Evolutionary conservation across 768 basidiomycete species (phyloP).

Genomic region (Tylopilus sp.): DNA sequence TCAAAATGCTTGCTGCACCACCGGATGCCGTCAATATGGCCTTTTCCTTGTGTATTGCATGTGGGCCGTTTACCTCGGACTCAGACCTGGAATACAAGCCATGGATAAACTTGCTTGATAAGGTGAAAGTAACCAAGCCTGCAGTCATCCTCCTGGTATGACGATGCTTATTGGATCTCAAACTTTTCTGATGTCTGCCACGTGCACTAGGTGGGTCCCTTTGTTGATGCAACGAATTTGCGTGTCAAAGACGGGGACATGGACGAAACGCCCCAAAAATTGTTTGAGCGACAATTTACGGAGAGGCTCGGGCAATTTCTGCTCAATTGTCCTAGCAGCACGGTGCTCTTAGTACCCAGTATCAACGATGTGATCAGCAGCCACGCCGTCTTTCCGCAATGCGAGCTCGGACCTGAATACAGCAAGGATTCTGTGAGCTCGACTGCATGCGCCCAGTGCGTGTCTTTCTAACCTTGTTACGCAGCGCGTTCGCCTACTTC

Average conservation of each 20-base stretch:
- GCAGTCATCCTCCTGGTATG: constrained; percentile 75
- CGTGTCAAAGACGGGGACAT: constrained; percentile 72
- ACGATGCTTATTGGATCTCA: not conserved
- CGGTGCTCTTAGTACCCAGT: constrained; percentile 78
- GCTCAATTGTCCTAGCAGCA: constrained; percentile 59
- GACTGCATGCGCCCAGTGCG: not conserved
- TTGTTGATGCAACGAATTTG: constrained; percentile 77
- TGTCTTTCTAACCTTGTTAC: not conserved
- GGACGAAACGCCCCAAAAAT: constrained; percentile 55
- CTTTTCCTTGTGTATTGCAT: constrained; percentile 68
- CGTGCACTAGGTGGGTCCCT: constrained; percentile 76
- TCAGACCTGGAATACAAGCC: constrained; percentile 72
- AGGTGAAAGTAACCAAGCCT: constrained; percentile 63
- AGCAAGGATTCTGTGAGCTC: constrained; percentile 50
- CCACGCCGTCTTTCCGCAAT: constrained; percentile 86
- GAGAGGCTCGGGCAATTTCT: constrained; percentile 56
- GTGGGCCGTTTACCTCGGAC: constrained; percentile 86
- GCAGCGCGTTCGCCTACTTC: constrained; percentile 74
- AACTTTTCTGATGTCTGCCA: not conserved
- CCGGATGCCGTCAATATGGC: constrained; percentile 35
- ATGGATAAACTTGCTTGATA: constrained; percentile 59
- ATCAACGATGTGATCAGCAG: constrained; percentile 75
- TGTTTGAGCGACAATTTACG: constrained; percentile 68
- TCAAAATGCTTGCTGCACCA: constrained; percentile 43
- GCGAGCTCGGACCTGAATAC: constrained; percentile 47